Evolutionary conservation across 2,329 filamentous ascomycete species (phyloP), one percentile per base, ranked within the genome.

Genomic region (Massarina eburnea): DNA sequence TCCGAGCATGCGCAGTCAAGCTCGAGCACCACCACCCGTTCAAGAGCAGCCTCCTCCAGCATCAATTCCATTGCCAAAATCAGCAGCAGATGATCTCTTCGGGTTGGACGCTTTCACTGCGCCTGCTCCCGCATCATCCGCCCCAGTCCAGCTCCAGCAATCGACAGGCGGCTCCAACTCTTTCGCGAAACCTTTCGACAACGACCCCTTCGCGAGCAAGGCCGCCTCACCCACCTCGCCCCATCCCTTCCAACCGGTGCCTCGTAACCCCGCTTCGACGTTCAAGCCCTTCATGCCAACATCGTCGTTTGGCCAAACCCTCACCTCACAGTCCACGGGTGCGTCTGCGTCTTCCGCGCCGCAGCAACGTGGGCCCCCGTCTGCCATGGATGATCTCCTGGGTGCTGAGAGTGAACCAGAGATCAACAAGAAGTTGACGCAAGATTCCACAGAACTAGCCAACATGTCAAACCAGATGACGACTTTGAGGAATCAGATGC

Each of bases 401-500:
- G 32, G 61, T 15, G 89, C 89, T 14, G 91, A 96, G 58, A 86
- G 85, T 54, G 92, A 97, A 55, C 87, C 88, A 1, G 91, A 95
- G 62, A 84, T 91, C 44, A 92, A 86, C 72, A 94, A 88, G 70
- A 95, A 88, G 67, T 76, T 97, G 20, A 94, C 88, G 0, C 86
- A 85, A 54, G 94, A 99, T 65, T 94, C 91, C 2, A 86, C 88
- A 0, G 94, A 99, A 68, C 79, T 99, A 46, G 94, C 91, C 41
- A 97, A 99, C 66, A 79, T 99, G 58, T 96, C 92, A 1, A 97
- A 95, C 68, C 94, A 97, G 70, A 90, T 99, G 54, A 86, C 90
- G 24, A 92, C 88, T 2, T 74, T 99, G 44, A 88, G 91, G 0
- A 95, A 86, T 64, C 91, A 99, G 73, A 96, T 95, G 84, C 90